A percentile compares a stretch with the other conserved stretches of the same genome.
phyloP scores from a whole-genome alignment of 2,329 filamentous ascomycete species.

The Teratosphaeria destructans region DNA sequence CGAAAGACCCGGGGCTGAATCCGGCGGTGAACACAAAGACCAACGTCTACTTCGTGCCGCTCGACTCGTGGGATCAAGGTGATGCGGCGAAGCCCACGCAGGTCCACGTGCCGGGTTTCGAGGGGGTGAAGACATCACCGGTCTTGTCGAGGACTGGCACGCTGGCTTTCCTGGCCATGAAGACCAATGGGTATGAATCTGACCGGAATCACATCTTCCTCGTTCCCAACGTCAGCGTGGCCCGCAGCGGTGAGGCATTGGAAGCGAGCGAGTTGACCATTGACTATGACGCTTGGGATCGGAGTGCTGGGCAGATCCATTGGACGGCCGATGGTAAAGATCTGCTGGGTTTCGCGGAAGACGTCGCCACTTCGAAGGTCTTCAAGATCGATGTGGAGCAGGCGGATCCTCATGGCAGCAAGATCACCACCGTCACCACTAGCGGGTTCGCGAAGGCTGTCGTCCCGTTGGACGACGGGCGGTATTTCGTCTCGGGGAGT shows the following conservation, averaged over 20 bases:
- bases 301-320: constrained; percentile 39
- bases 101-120: constrained; percentile 48
- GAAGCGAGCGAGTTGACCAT: background rate
- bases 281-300: constrained; percentile 34
- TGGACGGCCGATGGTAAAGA: constrained; percentile 47
- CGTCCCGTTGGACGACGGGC: constrained; percentile 39
- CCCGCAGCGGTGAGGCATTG: background rate
- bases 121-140: constrained; percentile 56
- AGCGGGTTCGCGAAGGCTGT: constrained; percentile 46
- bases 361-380: constrained; percentile 51
- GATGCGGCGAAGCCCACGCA: constrained; percentile 42
- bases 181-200: constrained; percentile 59
- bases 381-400: constrained; percentile 30
- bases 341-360: constrained; percentile 65
- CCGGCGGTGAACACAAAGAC: constrained; percentile 69
- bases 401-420: constrained; percentile 15
- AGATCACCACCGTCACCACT: constrained; percentile 30
- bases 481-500: constrained; percentile 55
- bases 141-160: constrained; percentile 65
- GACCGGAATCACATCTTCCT: constrained; percentile 63
- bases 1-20: constrained; percentile 62
- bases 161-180: constrained; percentile 72
- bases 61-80: constrained; percentile 49
- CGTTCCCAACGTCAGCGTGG: constrained; percentile 44
- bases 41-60: constrained; percentile 64